Base-by-base conservation (phyloP, 106 monocot genomes). In the Iris macrosiphon region DNA sequence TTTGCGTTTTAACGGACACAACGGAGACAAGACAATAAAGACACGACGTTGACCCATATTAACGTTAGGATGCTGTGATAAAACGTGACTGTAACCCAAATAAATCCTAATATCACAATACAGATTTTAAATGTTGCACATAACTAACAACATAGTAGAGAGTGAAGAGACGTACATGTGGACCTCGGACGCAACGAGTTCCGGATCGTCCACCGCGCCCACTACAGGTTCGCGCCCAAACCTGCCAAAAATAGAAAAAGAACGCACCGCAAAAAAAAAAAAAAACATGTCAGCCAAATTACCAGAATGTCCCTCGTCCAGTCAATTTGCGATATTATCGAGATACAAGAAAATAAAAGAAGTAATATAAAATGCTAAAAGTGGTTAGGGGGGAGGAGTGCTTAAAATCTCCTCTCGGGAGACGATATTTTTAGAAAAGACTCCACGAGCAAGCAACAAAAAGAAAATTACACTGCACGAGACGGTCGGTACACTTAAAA, bases 161-260 rank as follows among this genome's bases (percentile, higher is more conserved):
- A 44, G 30, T 7, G 41, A 45, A 13, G 19, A 37, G 2, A 59
- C 64, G 50, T 58, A 81, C 81, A 58, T 72, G 45, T 72, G 49
- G 29, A 81, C 72, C 49, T 71, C 72, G 29, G 81, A 42, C n/a
- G 51, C 76, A 17, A 81, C 72, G 23, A 60, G 9, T 47, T 81
- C 81, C 24, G 81, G 81, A 64, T 81, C 76, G 24, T 59, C 76
- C 6, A 76, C 76, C 8, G 64, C 66, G 14, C 71, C 81, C 25
- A 43, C 51, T 10, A 64, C 81, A 19, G 20, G 16, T 19, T 15
- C 44, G 0, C 15, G 27, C 44, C 8, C 49, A 6, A 34, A 15
- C 10, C 61, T 71, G 41, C 21, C 19, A 28, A 48, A 40, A 11
- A 11, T 31, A 45, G 31, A 6, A 42, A 58, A 35, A 25, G 0